These are phyloP conservation scores for Tillandsia leiboldiana DNA, from an alignment of 176 grass and related monocot species.

Conservation along the genomic window DNA sequence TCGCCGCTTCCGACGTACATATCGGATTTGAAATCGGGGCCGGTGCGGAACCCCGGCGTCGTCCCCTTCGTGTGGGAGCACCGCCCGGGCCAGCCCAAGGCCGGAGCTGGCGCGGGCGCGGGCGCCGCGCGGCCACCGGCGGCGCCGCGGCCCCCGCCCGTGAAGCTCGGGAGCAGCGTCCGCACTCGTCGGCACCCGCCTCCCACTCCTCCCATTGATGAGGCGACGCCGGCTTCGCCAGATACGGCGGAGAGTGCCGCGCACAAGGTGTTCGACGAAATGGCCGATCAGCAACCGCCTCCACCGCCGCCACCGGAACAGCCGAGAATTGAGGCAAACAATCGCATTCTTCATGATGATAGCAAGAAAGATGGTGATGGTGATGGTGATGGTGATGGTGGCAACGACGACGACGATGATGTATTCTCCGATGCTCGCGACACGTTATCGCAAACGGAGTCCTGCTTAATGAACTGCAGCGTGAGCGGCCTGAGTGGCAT, in stretches of 20 bases:
- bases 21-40: conserved; percentile 56
- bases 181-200: conserved; percentile 10
- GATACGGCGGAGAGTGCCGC: background rate
- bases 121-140: conserved; percentile 6
- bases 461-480: conserved; percentile 90
- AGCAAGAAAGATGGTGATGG: conserved; percentile 6
- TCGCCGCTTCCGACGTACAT: conserved; percentile 36
- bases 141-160: conserved; percentile 3
- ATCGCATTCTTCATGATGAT: background rate
- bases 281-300: background rate
- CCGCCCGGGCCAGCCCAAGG: conserved; percentile 71
- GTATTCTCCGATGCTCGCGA: conserved; percentile 88
- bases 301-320: conserved; percentile 1
- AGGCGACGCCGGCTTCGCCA: background rate
- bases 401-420: conserved; percentile 47
- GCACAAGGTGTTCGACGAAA: background rate
- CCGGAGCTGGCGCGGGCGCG: conserved; percentile 25
- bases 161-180: conserved; percentile 9
- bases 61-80: conserved; percentile 92
- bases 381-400: conserved; percentile 5
- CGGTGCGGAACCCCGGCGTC: conserved; percentile 50
- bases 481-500: conserved; percentile 78
- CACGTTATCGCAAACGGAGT: conserved; percentile 64
- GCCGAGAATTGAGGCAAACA: background rate
- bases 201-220: background rate